phyloP scores from a whole-genome alignment of 495 filamentous ascomycete genomes.

The Penicillium turbatum region DNA sequence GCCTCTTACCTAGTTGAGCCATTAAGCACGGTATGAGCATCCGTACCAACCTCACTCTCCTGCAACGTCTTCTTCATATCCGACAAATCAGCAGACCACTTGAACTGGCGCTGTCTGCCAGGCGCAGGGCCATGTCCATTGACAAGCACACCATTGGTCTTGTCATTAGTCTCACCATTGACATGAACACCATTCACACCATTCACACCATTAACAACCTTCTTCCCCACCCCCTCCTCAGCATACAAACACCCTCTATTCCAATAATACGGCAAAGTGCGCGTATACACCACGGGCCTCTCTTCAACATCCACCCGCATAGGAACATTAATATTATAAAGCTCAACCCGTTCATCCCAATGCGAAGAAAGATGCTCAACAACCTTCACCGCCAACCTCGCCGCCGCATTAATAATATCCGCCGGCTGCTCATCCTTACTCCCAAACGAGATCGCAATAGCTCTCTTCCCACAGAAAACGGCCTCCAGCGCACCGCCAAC shows the following conservation, averaged over 20 bases:
- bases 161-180: conserved; percentile 48
- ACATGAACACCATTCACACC: conserved; percentile 52
- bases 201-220: conserved; percentile 11
- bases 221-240: conserved; percentile 37
- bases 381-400: conserved; percentile 60
- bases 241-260: conserved; percentile 72
- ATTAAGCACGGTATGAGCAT: conserved; percentile 89
- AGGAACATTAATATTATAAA: conserved; percentile 88
- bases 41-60: conserved; percentile 66
- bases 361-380: conserved; percentile 66
- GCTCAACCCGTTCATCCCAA: conserved; percentile 74
- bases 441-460: conserved; percentile 82
- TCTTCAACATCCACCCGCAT: conserved; percentile 55
- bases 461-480: conserved; percentile 68
- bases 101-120: conserved; percentile 34
- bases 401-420: conserved; percentile 66
- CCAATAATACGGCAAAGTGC: conserved; percentile 87
- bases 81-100: conserved; percentile 42
- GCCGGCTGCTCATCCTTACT: conserved; percentile 67
- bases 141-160: conserved; percentile 3
- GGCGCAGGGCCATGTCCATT: conserved; percentile 18
- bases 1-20: conserved; percentile 48
- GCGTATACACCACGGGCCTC: conserved; percentile 67
- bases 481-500: conserved; percentile 91
- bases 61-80: conserved; percentile 47